Conservation (phyloP, 129 eudicot genomes). For the carrot (Daucus carota) region DNA sequence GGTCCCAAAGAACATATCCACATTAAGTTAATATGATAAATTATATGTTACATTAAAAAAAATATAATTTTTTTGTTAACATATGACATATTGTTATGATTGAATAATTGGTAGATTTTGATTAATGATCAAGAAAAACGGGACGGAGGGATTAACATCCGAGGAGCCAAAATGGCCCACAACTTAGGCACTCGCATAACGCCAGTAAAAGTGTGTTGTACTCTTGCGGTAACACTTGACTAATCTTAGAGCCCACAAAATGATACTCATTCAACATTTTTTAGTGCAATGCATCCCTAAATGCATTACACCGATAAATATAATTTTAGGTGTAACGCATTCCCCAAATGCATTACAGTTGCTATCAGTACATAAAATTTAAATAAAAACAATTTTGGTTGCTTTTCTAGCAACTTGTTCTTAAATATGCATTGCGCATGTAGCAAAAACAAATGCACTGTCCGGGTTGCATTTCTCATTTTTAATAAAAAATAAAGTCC, state of each 20-base stretch:
- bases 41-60: too few species aligned
- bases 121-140: too few species aligned
- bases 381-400: neutral
- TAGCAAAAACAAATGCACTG: too few species aligned
- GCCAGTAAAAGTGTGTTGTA: neutral
- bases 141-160: too few species aligned
- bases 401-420: neutral
- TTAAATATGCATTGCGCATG: neutral
- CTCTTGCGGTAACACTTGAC: neutral
- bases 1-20: too few species aligned
- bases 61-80: too few species aligned
- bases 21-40: too few species aligned
- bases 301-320: neutral
- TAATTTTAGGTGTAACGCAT: neutral
- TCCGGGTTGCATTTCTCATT: neutral
- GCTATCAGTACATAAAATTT: neutral
- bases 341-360: neutral
- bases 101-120: too few species aligned
- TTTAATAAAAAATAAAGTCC: neutral
- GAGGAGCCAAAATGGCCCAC: neutral
- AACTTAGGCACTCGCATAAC: neutral
- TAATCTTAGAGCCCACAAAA: neutral
- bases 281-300: neutral
- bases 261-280: neutral
- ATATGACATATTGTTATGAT: too few species aligned